Percentiles rank a stretch among this genome's conserved stretches.
Evolutionary conservation across 345 rosid species (phyloP).

Genomic region (Eucalyptus sideroxylon): DNA sequence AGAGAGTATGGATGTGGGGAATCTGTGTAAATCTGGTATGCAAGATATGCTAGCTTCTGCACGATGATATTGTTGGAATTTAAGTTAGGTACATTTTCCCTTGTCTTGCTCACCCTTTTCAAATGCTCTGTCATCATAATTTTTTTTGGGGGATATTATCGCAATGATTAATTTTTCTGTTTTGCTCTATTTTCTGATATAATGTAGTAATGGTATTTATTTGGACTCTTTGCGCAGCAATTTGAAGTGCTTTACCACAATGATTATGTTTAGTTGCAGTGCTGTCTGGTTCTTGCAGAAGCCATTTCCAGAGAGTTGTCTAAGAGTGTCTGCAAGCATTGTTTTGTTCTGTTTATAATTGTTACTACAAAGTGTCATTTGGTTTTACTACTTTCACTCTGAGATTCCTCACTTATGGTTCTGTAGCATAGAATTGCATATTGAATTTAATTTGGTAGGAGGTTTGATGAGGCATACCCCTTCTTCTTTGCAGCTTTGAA

Average conservation of each 20-base stretch:
- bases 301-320: background rate
- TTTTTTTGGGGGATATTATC: background rate
- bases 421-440: background rate
- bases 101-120: background rate
- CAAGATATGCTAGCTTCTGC: background rate
- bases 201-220: background rate
- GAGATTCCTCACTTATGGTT: background rate
- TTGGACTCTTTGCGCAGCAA: background rate
- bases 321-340: background rate
- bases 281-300: background rate
- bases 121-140: background rate
- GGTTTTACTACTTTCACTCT: background rate
- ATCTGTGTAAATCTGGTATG: background rate
- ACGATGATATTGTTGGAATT: background rate
- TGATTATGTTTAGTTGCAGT: background rate
- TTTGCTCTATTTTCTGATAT: background rate
- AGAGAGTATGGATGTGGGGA: background rate
- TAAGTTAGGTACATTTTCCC: background rate
- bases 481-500: slow-evolving; percentile 47
- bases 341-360: background rate
- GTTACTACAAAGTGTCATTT: background rate
- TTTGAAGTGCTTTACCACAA: background rate
- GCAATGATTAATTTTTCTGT: background rate
- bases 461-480: background rate
- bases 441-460: background rate